Percentiles rank a stretch among this genome's conserved stretches.
Conservation (phyloP, 106 monocot genomes). For the Narthecium ossifragum region DNA sequence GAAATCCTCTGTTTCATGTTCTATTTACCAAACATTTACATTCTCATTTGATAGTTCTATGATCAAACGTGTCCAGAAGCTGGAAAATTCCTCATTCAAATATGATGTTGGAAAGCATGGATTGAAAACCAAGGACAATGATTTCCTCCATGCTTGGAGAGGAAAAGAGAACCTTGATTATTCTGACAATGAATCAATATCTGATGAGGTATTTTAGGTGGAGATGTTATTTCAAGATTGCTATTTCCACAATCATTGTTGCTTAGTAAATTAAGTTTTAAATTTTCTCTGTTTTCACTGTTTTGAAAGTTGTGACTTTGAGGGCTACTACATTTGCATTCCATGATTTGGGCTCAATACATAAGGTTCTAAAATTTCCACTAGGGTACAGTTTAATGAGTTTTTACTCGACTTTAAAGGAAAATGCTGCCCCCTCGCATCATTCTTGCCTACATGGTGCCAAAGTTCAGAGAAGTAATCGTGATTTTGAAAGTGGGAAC, state of each 20-base stretch:
- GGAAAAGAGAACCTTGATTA: conserved; percentile 9
- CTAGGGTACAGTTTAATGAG: neutral
- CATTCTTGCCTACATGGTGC: conserved; percentile 14
- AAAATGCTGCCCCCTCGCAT: conserved; percentile 23
- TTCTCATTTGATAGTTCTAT: neutral
- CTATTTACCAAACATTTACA: neutral
- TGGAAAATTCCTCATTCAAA: neutral
- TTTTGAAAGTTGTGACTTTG: neutral
- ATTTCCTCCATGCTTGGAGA: neutral
- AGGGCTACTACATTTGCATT: neutral
- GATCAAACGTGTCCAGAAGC: conserved; percentile 8
- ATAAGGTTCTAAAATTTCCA: conserved; percentile 3
- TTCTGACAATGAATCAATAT: conserved; percentile 41
- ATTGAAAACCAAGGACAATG: neutral
- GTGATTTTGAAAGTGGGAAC: conserved; percentile 4
- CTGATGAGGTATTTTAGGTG: conserved; percentile 66
- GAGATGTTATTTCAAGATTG: no score
- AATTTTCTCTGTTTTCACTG: neutral
- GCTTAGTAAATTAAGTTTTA: neutral
- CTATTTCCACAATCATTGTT: neutral
- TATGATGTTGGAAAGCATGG: neutral
- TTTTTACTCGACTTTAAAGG: conserved; percentile 16
- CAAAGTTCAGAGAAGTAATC: conserved; percentile 10
- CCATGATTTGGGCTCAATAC: neutral
- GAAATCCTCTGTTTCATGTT: neutral